A percentile compares a stretch with the other conserved stretches of the same genome.
Evolutionary conservation across 306 rosid species (phyloP).

Genomic region (Cucurbita moschata): DNA sequence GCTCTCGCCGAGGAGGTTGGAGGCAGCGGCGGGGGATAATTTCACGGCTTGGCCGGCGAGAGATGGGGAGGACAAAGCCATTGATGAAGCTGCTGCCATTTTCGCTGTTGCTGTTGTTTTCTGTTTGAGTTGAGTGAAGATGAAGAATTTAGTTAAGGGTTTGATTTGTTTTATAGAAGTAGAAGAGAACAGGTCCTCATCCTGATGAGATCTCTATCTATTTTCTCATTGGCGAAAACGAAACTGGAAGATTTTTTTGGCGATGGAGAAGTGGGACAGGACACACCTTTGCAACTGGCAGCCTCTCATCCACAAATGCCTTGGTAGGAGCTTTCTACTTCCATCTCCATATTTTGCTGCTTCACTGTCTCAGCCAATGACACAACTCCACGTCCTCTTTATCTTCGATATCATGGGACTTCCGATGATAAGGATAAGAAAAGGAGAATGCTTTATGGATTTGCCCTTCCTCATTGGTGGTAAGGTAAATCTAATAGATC

Average conservation of each 20-base stretch:
- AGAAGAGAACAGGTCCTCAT: slow-evolving; percentile 2
- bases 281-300: not conserved
- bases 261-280: not conserved
- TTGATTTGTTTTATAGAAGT: not conserved
- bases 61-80: slow-evolving; percentile 24
- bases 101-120: not conserved
- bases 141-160: not conserved
- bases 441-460: not conserved
- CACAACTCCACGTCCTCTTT: not conserved
- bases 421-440: not conserved
- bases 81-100: slow-evolving; percentile 21
- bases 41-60: slow-evolving; percentile 20
- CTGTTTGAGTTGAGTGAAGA: not conserved
- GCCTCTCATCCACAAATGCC: not conserved
- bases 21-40: slow-evolving; percentile 1
- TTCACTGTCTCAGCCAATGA: not conserved
- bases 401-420: not conserved
- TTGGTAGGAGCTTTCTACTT: not conserved
- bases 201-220: slow-evolving; percentile 12
- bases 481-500: not conserved
- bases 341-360: not conserved
- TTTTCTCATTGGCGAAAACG: slow-evolving; percentile 13
- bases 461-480: not conserved
- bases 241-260: not conserved
- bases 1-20: slow-evolving; percentile 14